Evolutionary conservation across 306 rosid species (phyloP).

Genomic region (Sicyos edulis): DNA sequence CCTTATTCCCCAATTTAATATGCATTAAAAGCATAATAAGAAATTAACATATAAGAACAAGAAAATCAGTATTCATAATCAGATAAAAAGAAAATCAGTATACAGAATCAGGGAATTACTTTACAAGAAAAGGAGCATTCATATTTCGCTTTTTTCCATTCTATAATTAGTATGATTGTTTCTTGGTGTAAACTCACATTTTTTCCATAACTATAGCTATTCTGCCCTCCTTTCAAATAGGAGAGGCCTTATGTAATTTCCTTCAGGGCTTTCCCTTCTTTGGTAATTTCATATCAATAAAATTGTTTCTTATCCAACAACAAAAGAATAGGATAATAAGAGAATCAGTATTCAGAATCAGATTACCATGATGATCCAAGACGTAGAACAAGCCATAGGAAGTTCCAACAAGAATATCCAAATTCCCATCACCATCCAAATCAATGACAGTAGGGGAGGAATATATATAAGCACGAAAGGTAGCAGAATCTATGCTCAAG

Average conservation of each 20-base stretch:
- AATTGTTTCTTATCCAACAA: too few species aligned
- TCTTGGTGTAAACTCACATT: too few species aligned
- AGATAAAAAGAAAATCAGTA: constrained; percentile 79
- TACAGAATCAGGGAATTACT: constrained; percentile 77
- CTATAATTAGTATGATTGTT: too few species aligned
- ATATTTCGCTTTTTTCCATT: too few species aligned
- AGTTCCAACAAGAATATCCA: constrained; percentile 94
- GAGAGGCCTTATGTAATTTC: too few species aligned
- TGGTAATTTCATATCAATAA: too few species aligned
- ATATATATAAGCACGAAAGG: constrained; percentile 66
- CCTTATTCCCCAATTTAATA: background rate
- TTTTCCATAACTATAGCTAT: too few species aligned
- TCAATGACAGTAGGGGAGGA: constrained; percentile 88
- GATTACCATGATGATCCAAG: constrained; percentile 88
- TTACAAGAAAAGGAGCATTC: constrained; percentile 52
- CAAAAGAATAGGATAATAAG: background rate
- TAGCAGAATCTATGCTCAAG: constrained; percentile 72
- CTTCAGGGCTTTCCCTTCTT: too few species aligned
- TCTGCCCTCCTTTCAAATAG: too few species aligned
- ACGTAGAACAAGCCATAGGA: constrained; percentile 86
- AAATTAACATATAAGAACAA: background rate
- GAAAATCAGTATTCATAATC: background rate
- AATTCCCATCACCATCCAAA: constrained; percentile 94
- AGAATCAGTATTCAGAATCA: background rate
- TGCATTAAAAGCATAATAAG: background rate